These are phyloP conservation scores for Ascochyta fabae DNA, from an alignment of 2,329 filamentous ascomycete species.

Conservation along the genomic window DNA sequence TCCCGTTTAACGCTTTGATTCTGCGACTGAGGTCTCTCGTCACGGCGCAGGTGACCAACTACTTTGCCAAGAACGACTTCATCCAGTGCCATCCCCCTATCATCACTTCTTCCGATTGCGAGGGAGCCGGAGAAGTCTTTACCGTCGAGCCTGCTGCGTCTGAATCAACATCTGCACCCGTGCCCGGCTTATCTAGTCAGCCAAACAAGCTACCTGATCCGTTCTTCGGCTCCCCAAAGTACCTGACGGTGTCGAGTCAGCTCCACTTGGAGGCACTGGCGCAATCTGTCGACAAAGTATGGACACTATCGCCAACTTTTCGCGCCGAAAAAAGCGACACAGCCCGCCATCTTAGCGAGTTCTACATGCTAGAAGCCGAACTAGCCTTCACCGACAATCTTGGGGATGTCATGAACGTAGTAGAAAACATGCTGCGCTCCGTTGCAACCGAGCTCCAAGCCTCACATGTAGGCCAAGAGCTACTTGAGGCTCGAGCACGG, in stretches of 20 bases:
- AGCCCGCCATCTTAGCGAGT: slow-evolving; percentile 91
- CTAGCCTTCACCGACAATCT: slow-evolving; percentile 77
- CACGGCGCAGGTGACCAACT: slow-evolving; percentile 73
- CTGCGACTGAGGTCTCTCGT: slow-evolving; percentile 83
- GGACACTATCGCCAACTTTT: slow-evolving; percentile 93
- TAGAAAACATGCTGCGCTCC: slow-evolving; percentile 76
- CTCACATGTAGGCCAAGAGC: slow-evolving; percentile 61
- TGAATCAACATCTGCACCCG: background rate
- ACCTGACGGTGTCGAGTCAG: slow-evolving; percentile 93
- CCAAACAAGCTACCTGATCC: slow-evolving; percentile 41
- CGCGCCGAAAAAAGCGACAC: slow-evolving; percentile 86
- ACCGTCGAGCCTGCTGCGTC: slow-evolving; percentile 57
- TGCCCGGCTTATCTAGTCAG: slow-evolving; percentile 38
- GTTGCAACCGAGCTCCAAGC: slow-evolving; percentile 58
- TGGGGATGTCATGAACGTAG: slow-evolving; percentile 74
- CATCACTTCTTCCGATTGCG: slow-evolving; percentile 95
- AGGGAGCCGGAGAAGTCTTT: slow-evolving; percentile 95
- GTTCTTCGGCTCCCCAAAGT: slow-evolving; percentile 90
- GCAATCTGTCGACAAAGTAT: slow-evolving; percentile 87
- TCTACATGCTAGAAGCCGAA: slow-evolving; percentile 98
- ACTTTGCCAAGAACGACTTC: slow-evolving; percentile 75
- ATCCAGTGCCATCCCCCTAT: slow-evolving; percentile 90
- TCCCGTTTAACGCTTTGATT: slow-evolving; percentile 79
- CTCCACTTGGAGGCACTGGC: slow-evolving; percentile 92
- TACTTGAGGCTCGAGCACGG: slow-evolving; percentile 57